phyloP scores from a whole-genome alignment of 2,329 filamentous ascomycete genomes.

The Scedosporium dehoogii region DNA sequence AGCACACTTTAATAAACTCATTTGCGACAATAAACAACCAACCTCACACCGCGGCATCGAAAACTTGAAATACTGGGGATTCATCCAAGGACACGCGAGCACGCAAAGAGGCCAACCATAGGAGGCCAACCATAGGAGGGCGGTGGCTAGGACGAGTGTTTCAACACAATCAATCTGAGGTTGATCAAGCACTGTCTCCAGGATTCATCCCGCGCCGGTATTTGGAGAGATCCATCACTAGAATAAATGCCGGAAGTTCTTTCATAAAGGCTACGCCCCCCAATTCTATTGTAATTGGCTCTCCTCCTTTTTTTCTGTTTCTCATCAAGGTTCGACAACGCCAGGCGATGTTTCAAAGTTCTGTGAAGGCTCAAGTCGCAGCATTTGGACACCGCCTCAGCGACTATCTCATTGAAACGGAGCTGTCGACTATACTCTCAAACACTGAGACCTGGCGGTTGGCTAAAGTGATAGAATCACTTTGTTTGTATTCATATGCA shows the following conservation, averaged over 20 bases:
- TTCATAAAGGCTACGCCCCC: neutral
- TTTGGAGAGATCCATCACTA: neutral
- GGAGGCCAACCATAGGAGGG: neutral
- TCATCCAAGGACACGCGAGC: neutral
- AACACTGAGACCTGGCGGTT: too few relatives aligned
- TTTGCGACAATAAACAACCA: too few relatives aligned
- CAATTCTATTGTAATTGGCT: neutral
- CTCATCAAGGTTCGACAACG: neutral
- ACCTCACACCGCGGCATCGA: too few relatives aligned
- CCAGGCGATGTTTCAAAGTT: neutral
- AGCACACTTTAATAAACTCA: too few relatives aligned
- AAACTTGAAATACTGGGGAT: too few relatives aligned
- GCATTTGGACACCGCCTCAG: too few relatives aligned
- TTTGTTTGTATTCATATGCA: too few relatives aligned
- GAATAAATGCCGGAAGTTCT: neutral
- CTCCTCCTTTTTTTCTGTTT: neutral
- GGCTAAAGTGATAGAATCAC: too few relatives aligned
- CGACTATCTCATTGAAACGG: neutral
- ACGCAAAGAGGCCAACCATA: neutral
- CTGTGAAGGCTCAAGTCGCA: neutral
- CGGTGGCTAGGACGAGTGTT: neutral
- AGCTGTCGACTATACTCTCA: neutral
- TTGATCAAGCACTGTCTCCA: neutral
- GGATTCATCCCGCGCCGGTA: neutral
- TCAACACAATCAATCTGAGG: neutral